Percentiles rank a stretch among this genome's conserved stretches.
phyloP scores from a whole-genome alignment of 805 yeast species.

The Ogataea nitratoaversa region DNA sequence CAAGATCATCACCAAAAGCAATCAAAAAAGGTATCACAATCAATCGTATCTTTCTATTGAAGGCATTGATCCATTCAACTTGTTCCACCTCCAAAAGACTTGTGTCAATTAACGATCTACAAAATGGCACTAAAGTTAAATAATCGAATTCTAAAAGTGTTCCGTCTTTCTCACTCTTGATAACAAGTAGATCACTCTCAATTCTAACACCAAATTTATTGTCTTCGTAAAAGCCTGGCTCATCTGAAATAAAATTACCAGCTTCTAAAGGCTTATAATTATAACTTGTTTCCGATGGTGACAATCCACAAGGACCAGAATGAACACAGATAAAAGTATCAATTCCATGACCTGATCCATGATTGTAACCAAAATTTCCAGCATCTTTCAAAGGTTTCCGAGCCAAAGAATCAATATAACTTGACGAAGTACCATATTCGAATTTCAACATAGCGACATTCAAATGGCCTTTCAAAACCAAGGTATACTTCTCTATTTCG shows the following conservation, averaged over 20 bases:
- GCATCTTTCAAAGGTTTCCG: slow-evolving; percentile 76
- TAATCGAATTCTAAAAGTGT: slow-evolving; percentile 71
- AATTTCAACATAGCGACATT: slow-evolving; percentile 78
- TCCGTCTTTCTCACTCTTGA: slow-evolving; percentile 42
- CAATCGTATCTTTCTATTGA: slow-evolving; percentile 56
- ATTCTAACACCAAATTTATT: slow-evolving; percentile 88
- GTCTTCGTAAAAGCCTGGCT: slow-evolving; percentile 91
- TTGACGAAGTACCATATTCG: slow-evolving; percentile 73
- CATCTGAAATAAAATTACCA: slow-evolving; percentile 83
- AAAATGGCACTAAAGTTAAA: slow-evolving; percentile 80
- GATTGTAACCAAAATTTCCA: slow-evolving; percentile 76
- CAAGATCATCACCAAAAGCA: slow-evolving; percentile 51
- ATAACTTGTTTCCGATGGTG: slow-evolving; percentile 32
- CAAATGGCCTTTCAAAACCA: slow-evolving; percentile 88
- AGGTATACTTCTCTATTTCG: slow-evolving; percentile 65
- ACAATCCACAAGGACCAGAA: slow-evolving; percentile 89
- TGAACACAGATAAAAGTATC: slow-evolving; percentile 90
- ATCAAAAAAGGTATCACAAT: slow-evolving; percentile 47
- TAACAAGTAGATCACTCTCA: slow-evolving; percentile 72
- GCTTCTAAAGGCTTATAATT: slow-evolving; percentile 47
- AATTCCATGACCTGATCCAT: slow-evolving; percentile 98
- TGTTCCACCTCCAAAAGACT: slow-evolving; percentile 57
- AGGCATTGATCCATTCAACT: slow-evolving; percentile 60
- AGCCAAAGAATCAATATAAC: slow-evolving; percentile 74
- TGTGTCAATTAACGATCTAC: slow-evolving; percentile 66